Evolutionary conservation across 345 rosid species (phyloP).

Genomic region (Heritiera littoralis): DNA sequence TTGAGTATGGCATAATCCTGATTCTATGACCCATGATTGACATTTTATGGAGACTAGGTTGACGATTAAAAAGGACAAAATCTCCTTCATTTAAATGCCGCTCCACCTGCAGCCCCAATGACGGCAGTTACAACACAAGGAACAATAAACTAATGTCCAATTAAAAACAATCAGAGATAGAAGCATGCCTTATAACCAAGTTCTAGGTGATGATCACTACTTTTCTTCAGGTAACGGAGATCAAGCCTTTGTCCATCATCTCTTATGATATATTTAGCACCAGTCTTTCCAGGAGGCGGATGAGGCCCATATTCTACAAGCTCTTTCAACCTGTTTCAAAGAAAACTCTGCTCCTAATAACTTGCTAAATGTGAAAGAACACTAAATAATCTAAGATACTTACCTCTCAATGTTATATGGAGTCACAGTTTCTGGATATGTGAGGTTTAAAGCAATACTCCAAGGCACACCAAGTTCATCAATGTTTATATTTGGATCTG

Average conservation of each 20-base stretch:
- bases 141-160: background rate
- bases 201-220: conserved; percentile 98
- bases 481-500: conserved; percentile 94
- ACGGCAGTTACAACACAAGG: background rate
- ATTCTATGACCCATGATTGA: conserved; percentile 98
- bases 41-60: conserved; percentile 99
- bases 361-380: background rate
- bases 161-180: background rate
- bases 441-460: conserved; percentile 95
- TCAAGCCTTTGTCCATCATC: conserved; percentile 99
- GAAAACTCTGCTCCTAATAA: background rate
- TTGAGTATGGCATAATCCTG: conserved; percentile 96
- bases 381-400: background rate
- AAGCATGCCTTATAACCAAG: conserved; percentile 81
- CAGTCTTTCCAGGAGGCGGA: conserved; percentile 98
- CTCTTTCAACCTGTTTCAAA: conserved; percentile 67
- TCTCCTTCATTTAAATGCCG: conserved; percentile 93
- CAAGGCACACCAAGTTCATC: conserved; percentile 97
- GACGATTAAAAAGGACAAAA: conserved; percentile 90
- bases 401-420: conserved; percentile 96
- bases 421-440: conserved; percentile 95
- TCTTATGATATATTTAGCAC: conserved; percentile 93
- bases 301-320: conserved; percentile 97
- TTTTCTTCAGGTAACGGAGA: conserved; percentile 95
- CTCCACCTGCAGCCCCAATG: conserved; percentile 51